Evolutionary conservation across 1,284 basidiomycete genomes (phyloP).

Genomic region (Melampsora occidentalis): DNA sequence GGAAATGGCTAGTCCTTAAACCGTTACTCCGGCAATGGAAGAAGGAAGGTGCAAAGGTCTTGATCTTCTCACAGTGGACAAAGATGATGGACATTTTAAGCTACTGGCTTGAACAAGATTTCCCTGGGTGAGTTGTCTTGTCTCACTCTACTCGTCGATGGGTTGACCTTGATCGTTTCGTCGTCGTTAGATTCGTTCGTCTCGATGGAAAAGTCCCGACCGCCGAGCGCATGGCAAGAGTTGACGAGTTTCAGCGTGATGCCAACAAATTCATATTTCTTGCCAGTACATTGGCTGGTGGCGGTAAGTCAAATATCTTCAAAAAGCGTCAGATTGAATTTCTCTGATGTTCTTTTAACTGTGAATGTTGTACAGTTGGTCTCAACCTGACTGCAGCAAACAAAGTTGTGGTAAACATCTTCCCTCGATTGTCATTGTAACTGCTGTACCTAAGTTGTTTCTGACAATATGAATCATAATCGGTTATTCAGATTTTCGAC

Average conservation of each 20-base stretch:
- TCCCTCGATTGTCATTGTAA: neutral
- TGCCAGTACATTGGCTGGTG: conserved; percentile 37
- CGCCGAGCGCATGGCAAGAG: conserved; percentile 26
- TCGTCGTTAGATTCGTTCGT: conserved; percentile 21
- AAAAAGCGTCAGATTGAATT: neutral
- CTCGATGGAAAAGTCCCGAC: conserved; percentile 34
- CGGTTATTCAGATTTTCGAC: conserved; percentile 24
- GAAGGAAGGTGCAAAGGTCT: conserved; percentile 27
- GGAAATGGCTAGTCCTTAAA: conserved; percentile 41
- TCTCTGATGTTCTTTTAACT: neutral
- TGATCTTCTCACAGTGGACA: conserved; percentile 34
- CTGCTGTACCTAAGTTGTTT: no score
- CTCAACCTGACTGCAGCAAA: conserved; percentile 41
- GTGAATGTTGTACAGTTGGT: conserved; percentile 4
- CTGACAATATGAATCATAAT: no score
- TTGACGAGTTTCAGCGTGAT: conserved; percentile 29
- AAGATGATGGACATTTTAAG: conserved; percentile 42
- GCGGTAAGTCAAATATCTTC: conserved; percentile 25
- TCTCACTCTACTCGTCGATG: neutral
- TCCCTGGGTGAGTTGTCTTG: conserved; percentile 22
- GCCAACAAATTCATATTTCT: conserved; percentile 34
- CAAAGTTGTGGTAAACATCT: conserved; percentile 34
- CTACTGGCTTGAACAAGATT: conserved; percentile 41
- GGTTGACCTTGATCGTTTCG: neutral
- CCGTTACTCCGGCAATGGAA: conserved; percentile 37